Percentiles rank a stretch among this genome's conserved stretches.
phyloP scores from a whole-genome alignment of 805 yeast species.

The Spathaspora arborariae region DNA sequence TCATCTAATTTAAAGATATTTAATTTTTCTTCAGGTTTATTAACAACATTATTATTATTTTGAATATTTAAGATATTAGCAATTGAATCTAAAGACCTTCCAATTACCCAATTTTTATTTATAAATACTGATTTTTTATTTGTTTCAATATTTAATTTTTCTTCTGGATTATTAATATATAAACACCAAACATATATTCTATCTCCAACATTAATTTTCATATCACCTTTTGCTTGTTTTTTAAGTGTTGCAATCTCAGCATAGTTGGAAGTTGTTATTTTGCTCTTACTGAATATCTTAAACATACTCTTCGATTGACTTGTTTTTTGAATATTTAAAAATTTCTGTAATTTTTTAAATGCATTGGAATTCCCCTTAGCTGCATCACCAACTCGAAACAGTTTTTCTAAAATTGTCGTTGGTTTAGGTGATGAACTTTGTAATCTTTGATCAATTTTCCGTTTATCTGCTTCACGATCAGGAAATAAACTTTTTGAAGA shows the following conservation, averaged over 20 bases:
- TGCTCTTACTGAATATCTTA: slow-evolving; percentile 4
- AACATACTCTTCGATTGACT: slow-evolving; percentile 7
- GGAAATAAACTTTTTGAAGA: slow-evolving; percentile 50
- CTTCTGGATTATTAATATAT: slow-evolving; percentile 25
- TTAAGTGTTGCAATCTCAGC: slow-evolving; percentile 36
- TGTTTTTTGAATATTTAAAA: slow-evolving; percentile 19
- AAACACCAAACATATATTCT: slow-evolving; percentile 49
- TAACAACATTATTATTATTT: slow-evolving; percentile 47
- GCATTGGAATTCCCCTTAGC: slow-evolving; percentile 18
- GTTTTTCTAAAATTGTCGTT: slow-evolving; percentile 21
- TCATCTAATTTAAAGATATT: slow-evolving; percentile 40
- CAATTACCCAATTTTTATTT: slow-evolving; percentile 57
- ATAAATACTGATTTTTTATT: slow-evolving; percentile 40
- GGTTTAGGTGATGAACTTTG: slow-evolving; percentile 15
- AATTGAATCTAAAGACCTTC: slow-evolving; percentile 52
- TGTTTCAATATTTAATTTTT: slow-evolving; percentile 19
- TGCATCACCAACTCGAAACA: slow-evolving; percentile 27
- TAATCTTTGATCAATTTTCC: slow-evolving; percentile 27
- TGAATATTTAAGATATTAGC: slow-evolving; percentile 44
- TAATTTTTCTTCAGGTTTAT: slow-evolving; percentile 38
- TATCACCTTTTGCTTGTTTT: slow-evolving; percentile 50
- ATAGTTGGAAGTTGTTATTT: slow-evolving; percentile 7
- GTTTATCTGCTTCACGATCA: slow-evolving; percentile 41
- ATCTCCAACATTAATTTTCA: slow-evolving; percentile 38
- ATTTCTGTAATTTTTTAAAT: slow-evolving; percentile 23